phyloP scores from a whole-genome alignment of 2,329 filamentous ascomycete species.

The Botrytis hyacinthi region DNA sequence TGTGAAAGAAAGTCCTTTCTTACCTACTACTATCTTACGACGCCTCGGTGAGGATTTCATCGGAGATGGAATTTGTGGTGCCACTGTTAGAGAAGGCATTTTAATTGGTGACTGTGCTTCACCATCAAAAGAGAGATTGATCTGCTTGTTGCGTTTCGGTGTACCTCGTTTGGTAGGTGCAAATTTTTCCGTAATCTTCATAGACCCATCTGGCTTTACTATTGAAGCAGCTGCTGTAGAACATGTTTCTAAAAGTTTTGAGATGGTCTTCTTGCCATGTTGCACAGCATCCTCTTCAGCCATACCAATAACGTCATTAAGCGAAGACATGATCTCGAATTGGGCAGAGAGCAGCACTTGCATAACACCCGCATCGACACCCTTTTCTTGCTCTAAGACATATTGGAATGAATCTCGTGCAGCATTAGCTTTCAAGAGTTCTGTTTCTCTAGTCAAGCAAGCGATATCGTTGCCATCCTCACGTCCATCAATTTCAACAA shows the following conservation, averaged over 20 bases:
- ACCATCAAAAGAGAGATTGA: conserved; percentile 36
- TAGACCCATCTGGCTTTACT: conserved; percentile 80
- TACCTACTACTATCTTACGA: conserved; percentile 61
- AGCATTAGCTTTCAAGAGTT: conserved; percentile 79
- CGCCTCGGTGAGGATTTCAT: conserved; percentile 78
- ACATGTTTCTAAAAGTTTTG: conserved; percentile 74
- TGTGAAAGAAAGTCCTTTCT: conserved; percentile 77
- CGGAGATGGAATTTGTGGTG: conserved; percentile 54
- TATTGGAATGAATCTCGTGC: conserved; percentile 75
- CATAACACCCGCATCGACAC: conserved; percentile 72
- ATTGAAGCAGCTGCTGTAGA: conserved; percentile 74
- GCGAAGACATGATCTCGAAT: conserved; percentile 83
- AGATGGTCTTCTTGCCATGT: conserved; percentile 74
- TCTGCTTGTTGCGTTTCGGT: conserved; percentile 67
- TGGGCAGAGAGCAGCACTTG: conserved; percentile 85
- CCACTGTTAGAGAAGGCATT: conserved; percentile 43
- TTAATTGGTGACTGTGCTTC: conserved; percentile 32
- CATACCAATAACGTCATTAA: conserved; percentile 79
- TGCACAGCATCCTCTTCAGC: conserved; percentile 78
- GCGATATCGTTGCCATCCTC: conserved; percentile 66
- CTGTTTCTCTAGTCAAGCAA: conserved; percentile 75
- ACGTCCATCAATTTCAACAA: conserved; percentile 68
- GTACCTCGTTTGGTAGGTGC: conserved; percentile 71
- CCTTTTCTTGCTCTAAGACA: conserved; percentile 80
- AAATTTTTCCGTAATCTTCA: conserved; percentile 60